Conservation (phyloP, 2,329 filamentous ascomycete species). For the Aaosphaeria pasadenensis region DNA sequence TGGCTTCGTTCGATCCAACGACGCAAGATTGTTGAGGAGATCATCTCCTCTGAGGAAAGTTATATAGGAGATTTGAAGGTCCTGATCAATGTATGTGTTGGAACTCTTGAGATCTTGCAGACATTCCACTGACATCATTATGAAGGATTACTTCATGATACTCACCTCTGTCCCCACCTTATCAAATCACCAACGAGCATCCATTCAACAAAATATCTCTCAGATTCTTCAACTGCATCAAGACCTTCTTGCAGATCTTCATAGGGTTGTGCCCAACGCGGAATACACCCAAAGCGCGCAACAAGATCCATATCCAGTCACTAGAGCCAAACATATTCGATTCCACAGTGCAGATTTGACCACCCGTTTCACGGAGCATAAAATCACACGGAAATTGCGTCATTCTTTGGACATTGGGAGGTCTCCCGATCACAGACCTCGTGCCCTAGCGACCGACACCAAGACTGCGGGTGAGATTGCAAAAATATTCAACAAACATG, state of each 20-base stretch:
- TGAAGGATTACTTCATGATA: slow-evolving; percentile 50
- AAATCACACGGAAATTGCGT: slow-evolving; percentile 33
- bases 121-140: neutral
- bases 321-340: slow-evolving; percentile 43
- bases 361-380: slow-evolving; percentile 34
- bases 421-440: slow-evolving; percentile 36
- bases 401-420: slow-evolving; percentile 47
- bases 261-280: slow-evolving; percentile 66
- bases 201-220: slow-evolving; percentile 75
- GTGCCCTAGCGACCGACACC: slow-evolving; percentile 48
- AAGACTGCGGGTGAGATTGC: slow-evolving; percentile 54
- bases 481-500: slow-evolving; percentile 52
- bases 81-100: slow-evolving; percentile 68
- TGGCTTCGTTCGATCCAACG: slow-evolving; percentile 70
- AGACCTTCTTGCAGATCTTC: slow-evolving; percentile 71
- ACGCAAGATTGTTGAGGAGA: slow-evolving; percentile 76
- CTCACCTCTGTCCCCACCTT: slow-evolving; percentile 67
- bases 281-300: slow-evolving; percentile 40
- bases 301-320: slow-evolving; percentile 29
- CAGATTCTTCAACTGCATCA: slow-evolving; percentile 83
- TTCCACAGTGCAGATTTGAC: slow-evolving; percentile 49
- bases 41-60: slow-evolving; percentile 80
- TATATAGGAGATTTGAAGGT: slow-evolving; percentile 88
- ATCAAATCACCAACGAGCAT: slow-evolving; percentile 63
- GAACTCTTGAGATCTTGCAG: neutral